Percentiles rank a stretch among this genome's conserved stretches.
phyloP scores from a whole-genome alignment of 495 filamentous ascomycete species.

The Xylaria curta region DNA sequence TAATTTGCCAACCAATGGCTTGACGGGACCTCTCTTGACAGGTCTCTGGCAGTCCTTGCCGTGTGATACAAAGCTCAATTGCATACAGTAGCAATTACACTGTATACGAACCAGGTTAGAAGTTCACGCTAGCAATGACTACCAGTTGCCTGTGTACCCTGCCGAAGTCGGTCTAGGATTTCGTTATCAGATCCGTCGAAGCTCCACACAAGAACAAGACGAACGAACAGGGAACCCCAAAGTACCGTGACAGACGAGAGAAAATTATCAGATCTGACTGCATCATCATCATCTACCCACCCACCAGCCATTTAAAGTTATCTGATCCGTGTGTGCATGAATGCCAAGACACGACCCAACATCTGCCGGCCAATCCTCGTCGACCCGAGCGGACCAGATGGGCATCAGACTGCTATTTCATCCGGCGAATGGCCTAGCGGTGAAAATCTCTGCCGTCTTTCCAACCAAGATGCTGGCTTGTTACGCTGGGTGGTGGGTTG shows the following conservation, averaged over 20 bases:
- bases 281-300: slow-evolving; percentile 13
- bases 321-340: slow-evolving; percentile 52
- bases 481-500: not conserved
- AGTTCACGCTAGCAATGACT: not conserved
- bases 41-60: too few relatives aligned
- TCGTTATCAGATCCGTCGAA: slow-evolving; percentile 39
- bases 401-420: slow-evolving; percentile 19
- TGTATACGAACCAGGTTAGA: not conserved
- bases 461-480: not conserved
- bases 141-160: too few relatives aligned
- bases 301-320: slow-evolving; percentile 51
- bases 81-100: not conserved
- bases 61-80: too few relatives aligned
- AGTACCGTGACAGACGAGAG: not conserved
- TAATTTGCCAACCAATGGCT: too few relatives aligned
- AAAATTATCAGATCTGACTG: slow-evolving; percentile 51
- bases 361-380: slow-evolving; percentile 15
- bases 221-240: not conserved
- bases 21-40: too few relatives aligned
- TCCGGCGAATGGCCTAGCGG: slow-evolving; percentile 18
- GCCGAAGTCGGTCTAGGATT: slow-evolving; percentile 32
- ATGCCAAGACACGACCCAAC: slow-evolving; percentile 33
- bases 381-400: not conserved
- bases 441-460: slow-evolving; percentile 14
- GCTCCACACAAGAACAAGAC: slow-evolving; percentile 21